Percentiles rank a stretch among this genome's conserved stretches.
phyloP scores from a whole-genome alignment of 257 asterid genomes.

The Scutellaria galericulata region DNA sequence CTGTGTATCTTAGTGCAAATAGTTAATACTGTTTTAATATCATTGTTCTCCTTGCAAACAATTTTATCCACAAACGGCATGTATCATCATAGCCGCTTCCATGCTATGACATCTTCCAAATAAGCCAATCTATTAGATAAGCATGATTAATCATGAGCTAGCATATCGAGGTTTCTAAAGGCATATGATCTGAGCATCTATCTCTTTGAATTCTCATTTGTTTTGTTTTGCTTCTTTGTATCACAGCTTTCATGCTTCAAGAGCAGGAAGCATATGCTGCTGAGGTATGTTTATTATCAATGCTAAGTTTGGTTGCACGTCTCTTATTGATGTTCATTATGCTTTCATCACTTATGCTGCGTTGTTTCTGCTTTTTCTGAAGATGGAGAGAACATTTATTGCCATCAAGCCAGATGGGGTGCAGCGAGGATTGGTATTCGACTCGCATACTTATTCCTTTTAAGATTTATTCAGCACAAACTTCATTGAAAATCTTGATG shows the following conservation, averaged over 20 bases:
- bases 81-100: not conserved
- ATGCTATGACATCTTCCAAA: no score
- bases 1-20: not conserved
- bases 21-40: not conserved
- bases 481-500: not conserved
- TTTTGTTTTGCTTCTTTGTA: slow-evolving; percentile 22
- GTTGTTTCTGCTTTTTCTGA: slow-evolving; percentile 33
- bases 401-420: slow-evolving; percentile 99
- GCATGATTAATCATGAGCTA: no score
- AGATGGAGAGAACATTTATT: slow-evolving; percentile 90
- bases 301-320: slow-evolving; percentile 21
- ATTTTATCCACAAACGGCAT: slow-evolving; percentile 16
- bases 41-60: slow-evolving; percentile 23
- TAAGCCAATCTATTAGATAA: no score
- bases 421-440: slow-evolving; percentile 92
- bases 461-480: no score
- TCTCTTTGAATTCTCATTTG: slow-evolving; percentile 24
- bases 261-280: slow-evolving; percentile 95
- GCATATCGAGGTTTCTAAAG: not conserved
- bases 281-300: slow-evolving; percentile 51
- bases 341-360: slow-evolving; percentile 35
- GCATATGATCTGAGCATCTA: not conserved
- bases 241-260: slow-evolving; percentile 79
- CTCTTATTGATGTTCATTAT: slow-evolving; percentile 6
- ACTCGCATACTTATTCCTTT: no score